These are phyloP conservation scores for Apiospora sp. DNA, from an alignment of 2,329 filamentous ascomycete genomes.

Conservation along the genomic window DNA sequence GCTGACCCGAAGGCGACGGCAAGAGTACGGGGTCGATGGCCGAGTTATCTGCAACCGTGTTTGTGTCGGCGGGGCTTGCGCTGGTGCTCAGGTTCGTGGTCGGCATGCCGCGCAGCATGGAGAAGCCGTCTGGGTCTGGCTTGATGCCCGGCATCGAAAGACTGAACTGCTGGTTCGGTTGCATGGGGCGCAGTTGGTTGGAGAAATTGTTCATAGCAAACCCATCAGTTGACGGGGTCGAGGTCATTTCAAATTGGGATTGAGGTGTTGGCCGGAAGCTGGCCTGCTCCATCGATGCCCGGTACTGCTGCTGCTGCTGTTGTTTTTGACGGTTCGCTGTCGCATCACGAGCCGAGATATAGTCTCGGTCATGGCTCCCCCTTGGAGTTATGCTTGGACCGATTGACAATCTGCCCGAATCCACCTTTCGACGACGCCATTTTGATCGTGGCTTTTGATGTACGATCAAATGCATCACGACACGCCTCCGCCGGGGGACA, in stretches of 20 bases:
- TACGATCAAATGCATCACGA: constrained; percentile 91
- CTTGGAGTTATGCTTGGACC: constrained; percentile 39
- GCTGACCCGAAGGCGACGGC: constrained; percentile 52
- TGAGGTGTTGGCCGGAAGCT: constrained; percentile 33
- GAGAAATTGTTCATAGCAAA: constrained; percentile 33
- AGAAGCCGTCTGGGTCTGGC: constrained; percentile 48
- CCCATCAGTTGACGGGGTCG: constrained; percentile 29
- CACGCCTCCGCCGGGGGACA: constrained; percentile 95
- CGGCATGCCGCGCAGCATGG: constrained; percentile 50
- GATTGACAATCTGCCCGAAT: constrained; percentile 64
- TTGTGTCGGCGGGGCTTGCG: constrained; percentile 43
- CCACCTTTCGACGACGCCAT: constrained; percentile 91
- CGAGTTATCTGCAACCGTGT: constrained; percentile 46
- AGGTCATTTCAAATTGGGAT: constrained; percentile 26
- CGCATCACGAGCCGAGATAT: constrained; percentile 42
- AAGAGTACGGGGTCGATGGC: constrained; percentile 54
- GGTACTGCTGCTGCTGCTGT: constrained; percentile 31
- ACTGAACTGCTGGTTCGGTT: constrained; percentile 38
- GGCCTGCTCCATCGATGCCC: constrained; percentile 35
- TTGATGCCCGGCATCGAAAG: constrained; percentile 44
- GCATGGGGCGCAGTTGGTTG: constrained; percentile 35
- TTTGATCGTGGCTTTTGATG: constrained; percentile 92
- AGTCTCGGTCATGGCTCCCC: constrained; percentile 38
- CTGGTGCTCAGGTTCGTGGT: constrained; percentile 46
- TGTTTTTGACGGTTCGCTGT: constrained; percentile 39